Evolutionary conservation across 2,329 filamentous ascomycete species (phyloP).

Genomic region (Fusarium oxysporum): DNA sequence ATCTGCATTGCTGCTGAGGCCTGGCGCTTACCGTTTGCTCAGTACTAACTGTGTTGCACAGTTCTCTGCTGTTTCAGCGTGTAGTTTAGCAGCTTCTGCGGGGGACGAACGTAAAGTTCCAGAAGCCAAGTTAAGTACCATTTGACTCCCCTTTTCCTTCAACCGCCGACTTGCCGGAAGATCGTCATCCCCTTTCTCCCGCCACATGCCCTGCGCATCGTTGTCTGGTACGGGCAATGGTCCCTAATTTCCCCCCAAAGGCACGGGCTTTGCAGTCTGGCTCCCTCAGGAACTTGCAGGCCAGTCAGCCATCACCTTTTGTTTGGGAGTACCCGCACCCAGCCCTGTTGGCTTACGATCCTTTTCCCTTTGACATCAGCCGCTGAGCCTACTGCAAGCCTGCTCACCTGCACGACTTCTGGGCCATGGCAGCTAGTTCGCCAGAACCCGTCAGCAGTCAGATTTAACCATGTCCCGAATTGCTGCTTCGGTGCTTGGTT

Average conservation of each 20-base stretch:
- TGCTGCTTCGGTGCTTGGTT: conserved; percentile 17
- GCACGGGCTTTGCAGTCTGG: conserved; percentile 27
- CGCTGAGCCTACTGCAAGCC: conserved; percentile 39
- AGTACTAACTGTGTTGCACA: conserved; percentile 12
- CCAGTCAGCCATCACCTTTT: conserved; percentile 29
- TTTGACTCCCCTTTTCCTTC: conserved; percentile 16
- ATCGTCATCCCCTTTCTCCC: conserved; percentile 36
- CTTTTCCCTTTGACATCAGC: conserved; percentile 41
- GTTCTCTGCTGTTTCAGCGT: conserved; percentile 21
- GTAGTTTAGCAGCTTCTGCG: conserved; percentile 10
- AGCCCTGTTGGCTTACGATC: conserved; percentile 44
- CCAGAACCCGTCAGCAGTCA: conserved; percentile 34
- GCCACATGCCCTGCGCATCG: conserved; percentile 17
- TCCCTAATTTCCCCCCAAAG: conserved; percentile 39
- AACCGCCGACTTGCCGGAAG: conserved; percentile 14
- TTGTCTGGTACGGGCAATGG: conserved; percentile 23
- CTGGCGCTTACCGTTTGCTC: conserved; percentile 18
- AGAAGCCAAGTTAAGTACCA: conserved; percentile 29
- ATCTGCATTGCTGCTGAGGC: conserved; percentile 8
- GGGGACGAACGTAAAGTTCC: conserved; percentile 15
- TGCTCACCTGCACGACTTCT: conserved; percentile 31
- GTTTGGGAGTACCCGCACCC: conserved; percentile 32
- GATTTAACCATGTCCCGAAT: conserved; percentile 37
- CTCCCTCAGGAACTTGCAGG: conserved; percentile 16
- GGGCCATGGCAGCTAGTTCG: conserved; percentile 14